Evolutionary conservation across 1,284 basidiomycete genomes (phyloP).

Genomic region (Peniophora sp.): DNA sequence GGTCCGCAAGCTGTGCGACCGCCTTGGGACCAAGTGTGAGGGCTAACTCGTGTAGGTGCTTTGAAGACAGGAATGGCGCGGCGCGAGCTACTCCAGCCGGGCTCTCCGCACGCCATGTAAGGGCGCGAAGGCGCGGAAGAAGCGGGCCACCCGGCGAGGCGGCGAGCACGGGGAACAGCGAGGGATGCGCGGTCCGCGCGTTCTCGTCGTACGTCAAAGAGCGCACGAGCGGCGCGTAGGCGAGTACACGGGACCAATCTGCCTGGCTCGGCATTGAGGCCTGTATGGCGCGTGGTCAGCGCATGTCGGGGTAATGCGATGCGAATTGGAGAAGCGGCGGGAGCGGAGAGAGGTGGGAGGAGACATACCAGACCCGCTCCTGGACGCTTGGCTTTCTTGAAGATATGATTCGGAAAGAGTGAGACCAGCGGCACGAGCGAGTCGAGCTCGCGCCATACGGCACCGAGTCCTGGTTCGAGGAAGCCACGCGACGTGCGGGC

Average conservation of each 20-base stretch:
- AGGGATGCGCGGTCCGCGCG: conserved; percentile 50
- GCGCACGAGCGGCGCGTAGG: conserved; percentile 57
- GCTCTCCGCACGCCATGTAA: conserved; percentile 65
- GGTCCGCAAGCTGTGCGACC: conserved; percentile 47
- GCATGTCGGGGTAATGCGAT: conserved; percentile 6
- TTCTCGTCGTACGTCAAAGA: conserved; percentile 63
- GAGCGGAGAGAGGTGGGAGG: not conserved
- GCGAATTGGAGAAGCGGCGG: conserved; percentile 4
- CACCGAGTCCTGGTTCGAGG: conserved; percentile 61
- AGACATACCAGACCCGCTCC: conserved; percentile 65
- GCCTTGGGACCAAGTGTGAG: conserved; percentile 49
- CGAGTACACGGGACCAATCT: conserved; percentile 60
- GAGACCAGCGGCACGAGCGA: conserved; percentile 63
- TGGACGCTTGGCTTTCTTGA: conserved; percentile 62
- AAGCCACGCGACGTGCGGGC: conserved; percentile 66
- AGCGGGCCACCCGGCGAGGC: conserved; percentile 47
- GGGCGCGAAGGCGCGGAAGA: conserved; percentile 60
- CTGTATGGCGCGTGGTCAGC: conserved; percentile 25
- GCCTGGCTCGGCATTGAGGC: conserved; percentile 49
- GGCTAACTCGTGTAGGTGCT: conserved; percentile 47
- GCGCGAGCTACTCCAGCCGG: conserved; percentile 55
- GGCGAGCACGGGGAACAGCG: conserved; percentile 61
- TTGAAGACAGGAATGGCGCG: conserved; percentile 48
- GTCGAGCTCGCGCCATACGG: conserved; percentile 71
- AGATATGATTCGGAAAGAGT: conserved; percentile 55